Conservation (phyloP, 2,329 filamentous ascomycete genomes). For the Proliferodiscus dingleyae region DNA sequence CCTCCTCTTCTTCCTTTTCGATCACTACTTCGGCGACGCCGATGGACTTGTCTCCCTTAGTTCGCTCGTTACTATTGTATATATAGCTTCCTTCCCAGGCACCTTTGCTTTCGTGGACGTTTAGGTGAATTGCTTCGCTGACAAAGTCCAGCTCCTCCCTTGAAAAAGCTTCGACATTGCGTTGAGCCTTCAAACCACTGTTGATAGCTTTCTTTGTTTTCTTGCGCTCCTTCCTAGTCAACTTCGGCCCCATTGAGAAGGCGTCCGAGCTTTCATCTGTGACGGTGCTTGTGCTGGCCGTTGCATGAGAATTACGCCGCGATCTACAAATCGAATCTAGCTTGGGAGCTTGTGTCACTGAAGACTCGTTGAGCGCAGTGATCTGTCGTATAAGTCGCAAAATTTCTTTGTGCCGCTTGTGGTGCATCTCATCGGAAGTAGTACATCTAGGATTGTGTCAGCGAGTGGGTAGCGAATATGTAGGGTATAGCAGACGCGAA, state of each 20-base stretch:
- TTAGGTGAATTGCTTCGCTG: conserved; percentile 28
- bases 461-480: neutral
- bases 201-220: conserved; percentile 22
- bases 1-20: conserved; percentile 5
- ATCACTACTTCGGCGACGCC: neutral
- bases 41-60: conserved; percentile 3
- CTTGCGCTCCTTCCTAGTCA: conserved; percentile 24
- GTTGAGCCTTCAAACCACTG: conserved; percentile 8
- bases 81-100: conserved; percentile 25
- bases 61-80: conserved; percentile 12
- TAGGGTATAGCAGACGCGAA: neutral
- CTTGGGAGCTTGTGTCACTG: conserved; percentile 6
- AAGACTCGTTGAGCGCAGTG: conserved; percentile 16
- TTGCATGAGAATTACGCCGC: conserved; percentile 6
- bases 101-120: conserved; percentile 26
- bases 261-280: conserved; percentile 22
- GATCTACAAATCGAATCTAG: neutral
- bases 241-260: conserved; percentile 4
- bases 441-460: conserved; percentile 24
- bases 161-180: conserved; percentile 20
- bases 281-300: conserved; percentile 6
- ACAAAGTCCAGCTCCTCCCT: conserved; percentile 25
- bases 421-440: conserved; percentile 29
- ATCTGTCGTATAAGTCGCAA: conserved; percentile 25
- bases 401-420: conserved; percentile 30